A percentile compares a stretch with the other conserved stretches of the same genome.
These are phyloP conservation scores for Botrytis elliptica DNA, from an alignment of 2,329 filamentous ascomycete species.

Conservation along the genomic window DNA sequence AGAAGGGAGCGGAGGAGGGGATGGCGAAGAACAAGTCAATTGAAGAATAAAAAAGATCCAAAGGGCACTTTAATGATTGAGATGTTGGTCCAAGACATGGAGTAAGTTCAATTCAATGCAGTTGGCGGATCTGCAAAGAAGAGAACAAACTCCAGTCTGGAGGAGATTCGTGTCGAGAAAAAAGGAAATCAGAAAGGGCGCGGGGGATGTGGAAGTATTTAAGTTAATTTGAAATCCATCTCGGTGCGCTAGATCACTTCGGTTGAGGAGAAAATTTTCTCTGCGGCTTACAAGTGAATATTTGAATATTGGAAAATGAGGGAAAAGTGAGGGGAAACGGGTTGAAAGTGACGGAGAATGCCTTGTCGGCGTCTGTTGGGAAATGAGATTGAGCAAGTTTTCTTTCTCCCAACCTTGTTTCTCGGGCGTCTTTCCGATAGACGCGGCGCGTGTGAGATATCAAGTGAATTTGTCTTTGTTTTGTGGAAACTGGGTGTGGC, in stretches of 20 bases:
- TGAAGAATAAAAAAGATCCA: neutral
- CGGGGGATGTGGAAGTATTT: neutral
- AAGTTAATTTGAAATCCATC: neutral
- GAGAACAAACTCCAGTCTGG: neutral
- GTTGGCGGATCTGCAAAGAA: neutral
- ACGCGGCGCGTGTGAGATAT: neutral
- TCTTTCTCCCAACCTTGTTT: neutral
- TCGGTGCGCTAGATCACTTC: neutral
- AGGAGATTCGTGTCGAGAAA: neutral
- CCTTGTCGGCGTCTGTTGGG: neutral
- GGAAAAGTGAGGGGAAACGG: neutral
- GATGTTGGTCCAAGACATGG: neutral
- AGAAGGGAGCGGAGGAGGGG: neutral
- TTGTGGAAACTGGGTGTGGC: neutral
- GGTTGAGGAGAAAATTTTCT: neutral
- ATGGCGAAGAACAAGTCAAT: neutral
- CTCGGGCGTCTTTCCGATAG: neutral
- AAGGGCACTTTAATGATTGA: neutral
- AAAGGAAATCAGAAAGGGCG: neutral
- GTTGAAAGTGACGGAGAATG: neutral
- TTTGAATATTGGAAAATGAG: neutral
- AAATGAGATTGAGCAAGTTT: neutral
- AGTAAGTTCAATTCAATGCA: neutral
- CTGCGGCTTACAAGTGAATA: neutral
- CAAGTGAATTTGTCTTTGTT: neutral